These are phyloP conservation scores for Russula dissimulans DNA, from an alignment of 768 basidiomycete species.

Conservation along the genomic window DNA sequence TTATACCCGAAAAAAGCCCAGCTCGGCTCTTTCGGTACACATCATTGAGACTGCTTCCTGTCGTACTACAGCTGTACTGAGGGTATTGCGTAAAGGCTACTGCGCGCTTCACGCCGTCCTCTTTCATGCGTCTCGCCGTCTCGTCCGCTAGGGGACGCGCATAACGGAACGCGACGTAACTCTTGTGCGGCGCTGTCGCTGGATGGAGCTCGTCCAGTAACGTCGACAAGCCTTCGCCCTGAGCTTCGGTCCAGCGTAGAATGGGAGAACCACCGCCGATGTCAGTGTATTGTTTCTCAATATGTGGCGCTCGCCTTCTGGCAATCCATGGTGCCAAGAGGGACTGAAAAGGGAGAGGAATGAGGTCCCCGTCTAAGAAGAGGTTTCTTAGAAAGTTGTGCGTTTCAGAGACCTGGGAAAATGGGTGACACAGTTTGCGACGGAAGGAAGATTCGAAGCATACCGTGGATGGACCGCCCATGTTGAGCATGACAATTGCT, in stretches of 20 bases:
- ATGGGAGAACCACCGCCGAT: constrained; percentile 99
- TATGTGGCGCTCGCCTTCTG: constrained; percentile 77
- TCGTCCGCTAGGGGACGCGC: constrained; percentile 81
- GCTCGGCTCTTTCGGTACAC: constrained; percentile 58
- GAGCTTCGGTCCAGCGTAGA: constrained; percentile 75
- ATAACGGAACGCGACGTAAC: constrained; percentile 94
- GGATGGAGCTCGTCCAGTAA: constrained; percentile 94
- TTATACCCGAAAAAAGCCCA: constrained; percentile 56
- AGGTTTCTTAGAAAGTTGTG: constrained; percentile 87
- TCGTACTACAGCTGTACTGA: constrained; percentile 97
- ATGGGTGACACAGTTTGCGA: not conserved
- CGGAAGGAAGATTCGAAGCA: constrained; percentile 21
- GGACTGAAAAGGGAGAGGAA: constrained; percentile 89
- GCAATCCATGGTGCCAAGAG: constrained; percentile 85
- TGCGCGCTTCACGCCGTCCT: constrained; percentile 85
- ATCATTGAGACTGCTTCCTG: constrained; percentile 95
- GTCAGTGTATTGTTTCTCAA: constrained; percentile 87
- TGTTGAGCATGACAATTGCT: constrained; percentile 97
- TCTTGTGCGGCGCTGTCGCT: constrained; percentile 87
- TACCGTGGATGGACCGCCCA: constrained; percentile 95
- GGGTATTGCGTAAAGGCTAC: constrained; percentile 98
- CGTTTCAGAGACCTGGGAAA: constrained; percentile 74
- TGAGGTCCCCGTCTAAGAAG: constrained; percentile 88
- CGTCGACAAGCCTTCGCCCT: constrained; percentile 83
- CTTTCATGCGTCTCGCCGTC: constrained; percentile 73